These are phyloP conservation scores for Spathaspora girioi DNA, from an alignment of 805 yeast genomes.

Conservation along the genomic window DNA sequence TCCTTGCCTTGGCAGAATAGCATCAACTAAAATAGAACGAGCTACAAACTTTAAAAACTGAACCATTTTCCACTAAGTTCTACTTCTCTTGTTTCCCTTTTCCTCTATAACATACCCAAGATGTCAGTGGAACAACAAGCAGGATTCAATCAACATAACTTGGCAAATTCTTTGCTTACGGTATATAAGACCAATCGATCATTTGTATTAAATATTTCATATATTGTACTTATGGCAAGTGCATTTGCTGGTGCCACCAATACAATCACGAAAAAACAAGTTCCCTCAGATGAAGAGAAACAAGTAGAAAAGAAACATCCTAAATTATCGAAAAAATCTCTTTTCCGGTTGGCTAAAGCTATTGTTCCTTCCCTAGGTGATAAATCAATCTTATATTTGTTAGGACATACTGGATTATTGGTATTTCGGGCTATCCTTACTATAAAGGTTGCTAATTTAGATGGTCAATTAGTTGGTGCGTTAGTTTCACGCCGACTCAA, in stretches of 20 bases:
- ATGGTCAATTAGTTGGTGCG: slow-evolving; percentile 80
- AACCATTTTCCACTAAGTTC: too few species aligned
- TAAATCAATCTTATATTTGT: slow-evolving; percentile 33
- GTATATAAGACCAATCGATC: slow-evolving; percentile 39
- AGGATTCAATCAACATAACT: neutral
- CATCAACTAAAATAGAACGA: too few species aligned
- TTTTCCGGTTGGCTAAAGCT: slow-evolving; percentile 25
- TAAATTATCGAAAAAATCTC: slow-evolving; percentile 27
- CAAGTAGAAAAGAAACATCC: slow-evolving; percentile 15
- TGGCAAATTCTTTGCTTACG: slow-evolving; percentile 19
- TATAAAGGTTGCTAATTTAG: slow-evolving; percentile 78
- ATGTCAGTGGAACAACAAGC: neutral
- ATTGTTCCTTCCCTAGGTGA: slow-evolving; percentile 31
- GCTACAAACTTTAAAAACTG: too few species aligned
- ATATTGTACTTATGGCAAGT: slow-evolving; percentile 37
- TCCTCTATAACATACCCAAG: too few species aligned
- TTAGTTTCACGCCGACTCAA: slow-evolving; percentile 68
- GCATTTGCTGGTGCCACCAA: slow-evolving; percentile 42
- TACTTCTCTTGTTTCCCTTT: too few species aligned
- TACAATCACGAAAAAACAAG: slow-evolving; percentile 10
- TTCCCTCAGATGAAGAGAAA: slow-evolving; percentile 6
- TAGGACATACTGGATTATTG: slow-evolving; percentile 55
- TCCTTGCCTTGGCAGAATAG: neutral
- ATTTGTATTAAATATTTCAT: slow-evolving; percentile 37
- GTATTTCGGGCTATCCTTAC: slow-evolving; percentile 70